Percentiles rank a stretch among this genome's conserved stretches.
Evolutionary conservation across 2,329 filamentous ascomycete genomes (phyloP).

Genomic region (Stachybotrys elegans): DNA sequence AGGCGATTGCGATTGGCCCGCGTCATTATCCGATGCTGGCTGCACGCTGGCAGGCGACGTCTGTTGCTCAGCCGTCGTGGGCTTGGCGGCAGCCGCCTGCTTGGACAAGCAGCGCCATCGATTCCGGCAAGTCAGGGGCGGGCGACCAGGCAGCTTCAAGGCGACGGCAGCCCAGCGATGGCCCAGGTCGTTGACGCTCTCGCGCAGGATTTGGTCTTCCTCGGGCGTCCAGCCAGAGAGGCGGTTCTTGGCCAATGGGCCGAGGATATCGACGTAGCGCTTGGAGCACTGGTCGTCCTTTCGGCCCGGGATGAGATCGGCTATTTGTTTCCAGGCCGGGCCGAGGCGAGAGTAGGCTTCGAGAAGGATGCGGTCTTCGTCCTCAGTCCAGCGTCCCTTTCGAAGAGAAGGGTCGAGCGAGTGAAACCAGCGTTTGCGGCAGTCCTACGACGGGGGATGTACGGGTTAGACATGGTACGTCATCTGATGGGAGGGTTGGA

Average conservation of each 20-base stretch:
- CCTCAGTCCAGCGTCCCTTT: constrained; percentile 21
- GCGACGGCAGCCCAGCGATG: constrained; percentile 23
- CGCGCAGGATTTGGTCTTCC: constrained; percentile 17
- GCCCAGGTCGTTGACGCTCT: constrained; percentile 18
- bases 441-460: too few relatives aligned
- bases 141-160: constrained; percentile 16
- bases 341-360: constrained; percentile 19
- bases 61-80: neutral
- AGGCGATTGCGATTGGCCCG: neutral
- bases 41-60: neutral
- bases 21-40: neutral
- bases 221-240: constrained; percentile 19
- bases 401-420: constrained; percentile 21
- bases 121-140: constrained; percentile 22
- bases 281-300: constrained; percentile 25
- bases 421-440: constrained; percentile 24
- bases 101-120: constrained; percentile 16
- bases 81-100: neutral
- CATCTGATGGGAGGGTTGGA: too few relatives aligned
- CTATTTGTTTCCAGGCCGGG: constrained; percentile 21
- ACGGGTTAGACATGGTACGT: too few relatives aligned
- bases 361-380: constrained; percentile 22
- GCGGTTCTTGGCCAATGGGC: constrained; percentile 18
- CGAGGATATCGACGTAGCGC: constrained; percentile 22
- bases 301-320: constrained; percentile 19